These are phyloP conservation scores for Melampsora americana DNA, from an alignment of 1,284 basidiomycete genomes.

Conservation along the genomic window DNA sequence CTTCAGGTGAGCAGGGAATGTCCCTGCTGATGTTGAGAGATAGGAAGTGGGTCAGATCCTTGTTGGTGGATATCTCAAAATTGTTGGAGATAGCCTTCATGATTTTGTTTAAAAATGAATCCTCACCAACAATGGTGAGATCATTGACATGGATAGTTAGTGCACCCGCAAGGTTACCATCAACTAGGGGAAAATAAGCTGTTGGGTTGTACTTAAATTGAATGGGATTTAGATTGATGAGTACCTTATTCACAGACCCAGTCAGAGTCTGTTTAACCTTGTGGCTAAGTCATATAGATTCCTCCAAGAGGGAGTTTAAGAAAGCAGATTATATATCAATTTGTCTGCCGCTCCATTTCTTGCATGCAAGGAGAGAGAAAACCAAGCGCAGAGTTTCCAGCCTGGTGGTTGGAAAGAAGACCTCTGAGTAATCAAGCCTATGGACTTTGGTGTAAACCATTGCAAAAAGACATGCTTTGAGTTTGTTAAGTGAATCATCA, in stretches of 20 bases:
- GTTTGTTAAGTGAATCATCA: background rate
- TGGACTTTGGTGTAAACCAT: constrained; percentile 43
- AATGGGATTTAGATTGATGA: constrained; percentile 27
- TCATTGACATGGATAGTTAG: background rate
- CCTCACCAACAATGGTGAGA: background rate
- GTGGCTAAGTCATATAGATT: constrained; percentile 38
- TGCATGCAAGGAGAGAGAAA: constrained; percentile 13
- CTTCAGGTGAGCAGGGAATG: background rate
- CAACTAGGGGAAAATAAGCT: background rate
- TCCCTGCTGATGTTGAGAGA: constrained; percentile 18
- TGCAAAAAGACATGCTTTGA: constrained; percentile 9
- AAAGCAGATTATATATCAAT: constrained; percentile 27
- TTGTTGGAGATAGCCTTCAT: background rate
- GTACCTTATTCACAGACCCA: constrained; percentile 40
- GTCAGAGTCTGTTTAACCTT: constrained; percentile 10
- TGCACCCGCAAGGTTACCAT: background rate
- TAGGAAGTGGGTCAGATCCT: constrained; percentile 11
- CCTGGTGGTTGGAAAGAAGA: constrained; percentile 27
- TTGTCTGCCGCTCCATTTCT: constrained; percentile 21
- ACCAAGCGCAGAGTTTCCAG: constrained; percentile 8
- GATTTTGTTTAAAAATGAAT: background rate
- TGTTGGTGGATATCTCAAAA: background rate
- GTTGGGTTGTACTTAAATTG: constrained; percentile 14
- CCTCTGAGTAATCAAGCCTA: constrained; percentile 44
- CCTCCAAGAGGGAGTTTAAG: constrained; percentile 17